These are phyloP conservation scores for Fraxinus floribunda DNA, from an alignment of 305 asterid species.

Conservation along the genomic window DNA sequence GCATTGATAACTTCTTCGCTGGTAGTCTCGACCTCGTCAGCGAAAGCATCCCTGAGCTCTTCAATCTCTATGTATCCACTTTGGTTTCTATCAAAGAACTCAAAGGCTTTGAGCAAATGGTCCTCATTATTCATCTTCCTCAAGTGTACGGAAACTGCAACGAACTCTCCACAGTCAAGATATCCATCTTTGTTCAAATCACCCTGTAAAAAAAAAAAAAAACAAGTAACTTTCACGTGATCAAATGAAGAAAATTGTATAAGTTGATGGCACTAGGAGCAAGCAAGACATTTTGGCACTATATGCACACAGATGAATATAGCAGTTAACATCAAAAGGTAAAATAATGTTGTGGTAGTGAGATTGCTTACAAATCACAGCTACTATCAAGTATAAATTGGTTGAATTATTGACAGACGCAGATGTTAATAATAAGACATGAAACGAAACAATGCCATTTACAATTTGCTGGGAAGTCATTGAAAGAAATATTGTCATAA, in stretches of 20 bases:
- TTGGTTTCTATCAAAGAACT: slow-evolving; percentile 45
- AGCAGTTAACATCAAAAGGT: not conserved
- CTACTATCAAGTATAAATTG: not conserved
- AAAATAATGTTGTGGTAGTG: not conserved
- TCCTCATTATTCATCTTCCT: slow-evolving; percentile 51
- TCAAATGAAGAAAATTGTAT: not conserved
- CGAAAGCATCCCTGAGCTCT: slow-evolving; percentile 50
- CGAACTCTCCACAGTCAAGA: slow-evolving; percentile 50
- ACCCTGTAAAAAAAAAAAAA: slow-evolving; percentile 37
- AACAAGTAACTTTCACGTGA: not conserved
- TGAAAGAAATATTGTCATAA: not conserved
- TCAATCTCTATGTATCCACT: slow-evolving; percentile 57
- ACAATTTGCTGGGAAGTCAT: not conserved
- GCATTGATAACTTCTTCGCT: slow-evolving; percentile 63
- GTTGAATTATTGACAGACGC: not conserved
- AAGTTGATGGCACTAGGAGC: not conserved
- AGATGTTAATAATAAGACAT: not conserved
- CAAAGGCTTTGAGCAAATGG: slow-evolving; percentile 47
- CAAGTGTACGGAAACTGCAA: slow-evolving; percentile 55
- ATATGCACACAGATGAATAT: not conserved
- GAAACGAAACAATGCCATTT: not conserved
- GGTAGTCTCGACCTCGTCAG: slow-evolving; percentile 54
- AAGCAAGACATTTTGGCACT: not conserved
- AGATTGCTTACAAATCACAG: not conserved
- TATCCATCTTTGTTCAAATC: slow-evolving; percentile 56